Evolutionary conservation across 441 rosid species (phyloP).

Genomic region (Gossypium lobatum): DNA sequence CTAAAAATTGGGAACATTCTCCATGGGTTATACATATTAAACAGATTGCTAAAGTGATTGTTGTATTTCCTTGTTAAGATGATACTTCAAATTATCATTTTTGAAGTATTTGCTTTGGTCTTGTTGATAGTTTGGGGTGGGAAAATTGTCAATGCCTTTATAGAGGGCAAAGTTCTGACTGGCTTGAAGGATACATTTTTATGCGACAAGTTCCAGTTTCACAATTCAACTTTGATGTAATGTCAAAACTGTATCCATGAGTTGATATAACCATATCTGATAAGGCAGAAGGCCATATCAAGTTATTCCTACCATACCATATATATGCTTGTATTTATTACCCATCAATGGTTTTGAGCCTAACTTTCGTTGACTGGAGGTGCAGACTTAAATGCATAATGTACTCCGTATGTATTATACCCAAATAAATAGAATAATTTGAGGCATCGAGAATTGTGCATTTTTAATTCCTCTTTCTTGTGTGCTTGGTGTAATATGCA

Average conservation of each 20-base stretch:
- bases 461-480: neutral
- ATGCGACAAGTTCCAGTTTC: neutral
- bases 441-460: neutral
- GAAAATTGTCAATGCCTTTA: neutral
- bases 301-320: neutral
- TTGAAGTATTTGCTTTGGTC: neutral
- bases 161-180: neutral
- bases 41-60: neutral
- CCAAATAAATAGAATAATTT: neutral
- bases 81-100: neutral
- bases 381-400: neutral
- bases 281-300: neutral
- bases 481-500: neutral
- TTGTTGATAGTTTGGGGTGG: conserved; percentile 3
- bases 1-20: neutral
- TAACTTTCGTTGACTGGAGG: neutral
- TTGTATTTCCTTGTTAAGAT: neutral
- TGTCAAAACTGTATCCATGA: neutral
- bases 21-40: neutral
- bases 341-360: neutral
- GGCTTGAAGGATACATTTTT: neutral
- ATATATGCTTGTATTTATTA: neutral
- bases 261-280: neutral
- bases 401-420: neutral
- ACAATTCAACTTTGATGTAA: conserved; percentile 5